Base-by-base conservation (phyloP, 106 monocot genomes). In the Dioscorea zingiberensis region DNA sequence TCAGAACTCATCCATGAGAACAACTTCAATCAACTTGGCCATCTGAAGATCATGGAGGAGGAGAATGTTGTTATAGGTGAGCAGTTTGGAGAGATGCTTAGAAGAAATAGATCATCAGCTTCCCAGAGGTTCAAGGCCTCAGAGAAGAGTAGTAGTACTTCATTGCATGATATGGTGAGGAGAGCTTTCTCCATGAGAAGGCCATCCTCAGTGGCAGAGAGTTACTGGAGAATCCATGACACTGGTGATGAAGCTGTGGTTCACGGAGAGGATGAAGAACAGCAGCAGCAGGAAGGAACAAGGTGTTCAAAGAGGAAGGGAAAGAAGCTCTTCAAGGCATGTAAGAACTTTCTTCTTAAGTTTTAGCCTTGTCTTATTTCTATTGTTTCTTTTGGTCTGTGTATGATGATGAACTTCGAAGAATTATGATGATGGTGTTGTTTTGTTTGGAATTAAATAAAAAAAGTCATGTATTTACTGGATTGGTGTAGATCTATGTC, bases 131-230 rank as follows among this genome's bases (percentile, higher is more conserved):
- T 64, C 76, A 47, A 21, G 17, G 2, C 55, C 11, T 38, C 38
- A 17, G 63, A 46, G 27, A 60, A 38, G 38, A 27, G 7, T n/a
- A 22, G n/a, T 13, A n/a, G 48, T 9, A 54, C 25, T 25, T 25
- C 59, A 22, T 9, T 72, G 1, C 49, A 68, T 17, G 73, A 63
- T 11, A 58, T 58, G 25, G 59, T 74, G 49, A 69, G 58, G 57
- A 73, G 79, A 44, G 73, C 74, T 22, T 79, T 74, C 74, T 79
- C 74, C 56, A 74, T 74, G 73, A 79, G 79, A 59, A 79, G 48
- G 53, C 5, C 74, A 7, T 54, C 54, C 8, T 59, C 70, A 1
- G 56, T 21, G 10, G 59, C 58, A 16, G 73, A 73, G 1, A 49
- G 69, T 21, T 80, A 74, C 18, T 70, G 69, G 60, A 69, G 74